phyloP scores from a whole-genome alignment of 2,329 filamentous ascomycete species.

The Fusarium heterosporum region DNA sequence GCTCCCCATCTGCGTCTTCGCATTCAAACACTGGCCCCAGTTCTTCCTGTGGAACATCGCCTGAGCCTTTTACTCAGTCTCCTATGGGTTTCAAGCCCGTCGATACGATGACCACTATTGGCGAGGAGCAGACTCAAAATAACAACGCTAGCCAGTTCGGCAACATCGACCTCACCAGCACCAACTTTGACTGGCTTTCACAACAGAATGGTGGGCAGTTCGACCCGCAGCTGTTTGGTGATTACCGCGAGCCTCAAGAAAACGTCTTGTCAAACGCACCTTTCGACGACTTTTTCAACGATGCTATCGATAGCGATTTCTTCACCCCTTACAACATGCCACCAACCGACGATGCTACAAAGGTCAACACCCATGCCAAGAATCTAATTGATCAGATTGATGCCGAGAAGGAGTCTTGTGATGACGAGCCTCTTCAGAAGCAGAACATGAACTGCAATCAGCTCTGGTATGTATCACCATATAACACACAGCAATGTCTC shows the following conservation, averaged over 20 bases:
- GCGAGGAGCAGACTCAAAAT: slow-evolving; percentile 68
- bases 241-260: slow-evolving; percentile 91
- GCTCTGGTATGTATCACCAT: slow-evolving; percentile 78
- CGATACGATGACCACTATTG: slow-evolving; percentile 73
- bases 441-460: slow-evolving; percentile 86
- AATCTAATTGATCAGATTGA: slow-evolving; percentile 84
- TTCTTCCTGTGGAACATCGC: slow-evolving; percentile 81
- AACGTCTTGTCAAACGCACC: slow-evolving; percentile 76
- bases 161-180: slow-evolving; percentile 58
- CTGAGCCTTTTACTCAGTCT: slow-evolving; percentile 79
- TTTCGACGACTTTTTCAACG: slow-evolving; percentile 79
- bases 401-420: slow-evolving; percentile 74
- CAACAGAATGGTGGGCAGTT: slow-evolving; percentile 88
- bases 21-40: slow-evolving; percentile 69
- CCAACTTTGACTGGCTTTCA: slow-evolving; percentile 78
- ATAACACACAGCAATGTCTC: not conserved
- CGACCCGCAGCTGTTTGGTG: slow-evolving; percentile 90
- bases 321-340: slow-evolving; percentile 81
- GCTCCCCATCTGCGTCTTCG: slow-evolving; percentile 73
- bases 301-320: slow-evolving; percentile 86
- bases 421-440: slow-evolving; percentile 69
- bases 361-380: slow-evolving; percentile 55
- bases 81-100: slow-evolving; percentile 73
- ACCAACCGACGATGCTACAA: slow-evolving; percentile 58
- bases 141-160: slow-evolving; percentile 53